phyloP scores from a whole-genome alignment of 108 stramenopile species.

The Cyclostephanos tholiformis region DNA sequence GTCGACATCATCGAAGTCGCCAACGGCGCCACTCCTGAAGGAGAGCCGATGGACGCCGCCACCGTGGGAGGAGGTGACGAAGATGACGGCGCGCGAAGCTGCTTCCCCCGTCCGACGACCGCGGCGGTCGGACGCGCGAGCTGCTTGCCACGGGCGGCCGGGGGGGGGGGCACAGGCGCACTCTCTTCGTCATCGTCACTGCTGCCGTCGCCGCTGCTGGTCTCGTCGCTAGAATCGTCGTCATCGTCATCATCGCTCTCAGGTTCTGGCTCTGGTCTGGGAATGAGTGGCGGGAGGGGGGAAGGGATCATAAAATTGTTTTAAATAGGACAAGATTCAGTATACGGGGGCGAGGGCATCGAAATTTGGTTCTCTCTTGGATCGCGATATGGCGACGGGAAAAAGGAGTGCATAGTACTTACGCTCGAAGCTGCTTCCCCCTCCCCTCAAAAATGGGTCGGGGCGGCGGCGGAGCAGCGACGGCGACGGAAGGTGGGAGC shows the following conservation, averaged over 20 bases:
- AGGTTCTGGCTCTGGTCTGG: slow-evolving; percentile 32
- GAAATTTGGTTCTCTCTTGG: too few species aligned
- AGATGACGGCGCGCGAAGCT: slow-evolving; percentile 55
- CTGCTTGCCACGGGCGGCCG: slow-evolving; percentile 66
- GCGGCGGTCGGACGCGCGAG: slow-evolving; percentile 35
- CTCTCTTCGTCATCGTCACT: slow-evolving; percentile 48
- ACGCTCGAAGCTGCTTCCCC: slow-evolving; percentile 69
- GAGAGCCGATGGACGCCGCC: too few species aligned
- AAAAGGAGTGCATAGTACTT: slow-evolving; percentile 20
- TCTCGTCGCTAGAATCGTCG: slow-evolving; percentile 43
- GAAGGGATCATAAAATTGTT: not conserved
- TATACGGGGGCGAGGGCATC: not conserved
- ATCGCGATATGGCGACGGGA: not conserved
- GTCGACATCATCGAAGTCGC: too few species aligned
- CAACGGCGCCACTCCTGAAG: too few species aligned
- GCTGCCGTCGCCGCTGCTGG: slow-evolving; percentile 28
- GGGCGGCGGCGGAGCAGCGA: slow-evolving; percentile 15
- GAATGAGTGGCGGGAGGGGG: not conserved
- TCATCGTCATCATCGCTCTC: slow-evolving; percentile 62
- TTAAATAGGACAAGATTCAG: slow-evolving; percentile 3
- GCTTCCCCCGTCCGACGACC: slow-evolving; percentile 63
- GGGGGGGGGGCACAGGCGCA: slow-evolving; percentile 12
- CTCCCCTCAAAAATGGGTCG: slow-evolving; percentile 29
- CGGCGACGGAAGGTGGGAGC: slow-evolving; percentile 12
- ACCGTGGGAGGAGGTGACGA: not conserved